These are phyloP conservation scores for Acanthamoeba rhysodes DNA, from an alignment of 208 protist genomes.

Conservation along the genomic window DNA sequence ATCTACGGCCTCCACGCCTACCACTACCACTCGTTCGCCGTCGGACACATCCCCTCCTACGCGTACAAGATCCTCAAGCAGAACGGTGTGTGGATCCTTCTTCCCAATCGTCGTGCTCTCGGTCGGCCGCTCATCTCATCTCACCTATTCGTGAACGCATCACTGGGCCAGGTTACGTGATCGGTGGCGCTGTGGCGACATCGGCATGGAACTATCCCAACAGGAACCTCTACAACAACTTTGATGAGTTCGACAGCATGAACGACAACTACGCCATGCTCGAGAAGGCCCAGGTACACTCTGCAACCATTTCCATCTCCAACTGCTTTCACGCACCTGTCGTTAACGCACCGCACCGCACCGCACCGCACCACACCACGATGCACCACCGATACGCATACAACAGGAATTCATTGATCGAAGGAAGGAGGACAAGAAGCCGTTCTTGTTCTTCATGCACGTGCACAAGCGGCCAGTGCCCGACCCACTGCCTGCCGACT, in stretches of 20 bases:
- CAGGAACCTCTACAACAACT: constrained; percentile 68
- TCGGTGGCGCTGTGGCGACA: neutral
- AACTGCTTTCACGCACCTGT: too few relatives aligned
- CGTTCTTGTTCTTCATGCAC: constrained; percentile 5
- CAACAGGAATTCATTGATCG: constrained; percentile 5
- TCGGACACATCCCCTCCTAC: constrained; percentile 28
- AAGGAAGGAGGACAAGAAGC: constrained; percentile 25
- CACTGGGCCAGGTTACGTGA: constrained; percentile 35
- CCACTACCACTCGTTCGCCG: constrained; percentile 60
- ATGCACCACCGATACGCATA: neutral
- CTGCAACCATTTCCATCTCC: too few relatives aligned
- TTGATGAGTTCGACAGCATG: constrained; percentile 69
- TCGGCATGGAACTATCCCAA: constrained; percentile 68
- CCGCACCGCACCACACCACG: too few relatives aligned
- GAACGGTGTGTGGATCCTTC: neutral
- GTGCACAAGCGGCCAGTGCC: constrained; percentile 49
- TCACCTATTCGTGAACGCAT: neutral
- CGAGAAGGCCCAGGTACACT: constrained; percentile 11
- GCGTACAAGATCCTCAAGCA: neutral
- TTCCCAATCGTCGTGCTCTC: neutral
- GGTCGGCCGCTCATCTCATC: too few relatives aligned
- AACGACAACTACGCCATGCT: constrained; percentile 35
- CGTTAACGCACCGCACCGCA: too few relatives aligned
- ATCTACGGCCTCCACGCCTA: constrained; percentile 49
- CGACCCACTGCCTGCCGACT: constrained; percentile 1